A percentile compares a stretch with the other conserved stretches of the same genome.
Evolutionary conservation across 1,284 basidiomycete species (phyloP).

Genomic region (Sanguinoderma infundibulare): DNA sequence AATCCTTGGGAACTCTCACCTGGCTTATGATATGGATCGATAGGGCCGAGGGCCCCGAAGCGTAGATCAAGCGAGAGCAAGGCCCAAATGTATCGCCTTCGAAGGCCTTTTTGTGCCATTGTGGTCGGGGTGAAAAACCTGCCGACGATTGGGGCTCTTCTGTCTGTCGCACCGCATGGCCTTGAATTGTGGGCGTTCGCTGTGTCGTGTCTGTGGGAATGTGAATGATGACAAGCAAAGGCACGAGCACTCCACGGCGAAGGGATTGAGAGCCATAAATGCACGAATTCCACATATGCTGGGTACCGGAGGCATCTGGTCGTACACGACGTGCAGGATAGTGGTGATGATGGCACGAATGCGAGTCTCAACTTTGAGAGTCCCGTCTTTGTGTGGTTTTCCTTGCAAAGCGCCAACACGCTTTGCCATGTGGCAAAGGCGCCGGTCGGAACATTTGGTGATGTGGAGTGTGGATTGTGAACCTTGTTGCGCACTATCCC

Average conservation of each 20-base stretch:
- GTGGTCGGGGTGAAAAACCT: neutral
- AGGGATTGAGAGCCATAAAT: no score
- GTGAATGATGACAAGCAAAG: no score
- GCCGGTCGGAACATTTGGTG: neutral
- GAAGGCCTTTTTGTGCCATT: neutral
- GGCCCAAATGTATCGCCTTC: no score
- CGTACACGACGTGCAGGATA: no score
- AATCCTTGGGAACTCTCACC: no score
- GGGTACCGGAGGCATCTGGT: no score
- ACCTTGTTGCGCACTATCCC: neutral
- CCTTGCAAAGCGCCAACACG: neutral
- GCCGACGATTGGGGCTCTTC: neutral
- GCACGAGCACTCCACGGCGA: no score
- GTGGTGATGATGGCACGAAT: no score
- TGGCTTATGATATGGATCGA: neutral
- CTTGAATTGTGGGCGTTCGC: neutral
- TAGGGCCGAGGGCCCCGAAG: neutral
- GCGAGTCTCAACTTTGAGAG: conserved; percentile 33
- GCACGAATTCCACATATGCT: no score
- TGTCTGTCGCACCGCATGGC: neutral
- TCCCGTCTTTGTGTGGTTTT: neutral
- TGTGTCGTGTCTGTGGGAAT: no score
- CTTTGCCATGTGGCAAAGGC: conserved; percentile 30
- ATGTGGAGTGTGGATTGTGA: neutral
- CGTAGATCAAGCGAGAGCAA: neutral